Conservation (phyloP, 2,329 filamentous ascomycete genomes). For the Sporothrix humicola region DNA sequence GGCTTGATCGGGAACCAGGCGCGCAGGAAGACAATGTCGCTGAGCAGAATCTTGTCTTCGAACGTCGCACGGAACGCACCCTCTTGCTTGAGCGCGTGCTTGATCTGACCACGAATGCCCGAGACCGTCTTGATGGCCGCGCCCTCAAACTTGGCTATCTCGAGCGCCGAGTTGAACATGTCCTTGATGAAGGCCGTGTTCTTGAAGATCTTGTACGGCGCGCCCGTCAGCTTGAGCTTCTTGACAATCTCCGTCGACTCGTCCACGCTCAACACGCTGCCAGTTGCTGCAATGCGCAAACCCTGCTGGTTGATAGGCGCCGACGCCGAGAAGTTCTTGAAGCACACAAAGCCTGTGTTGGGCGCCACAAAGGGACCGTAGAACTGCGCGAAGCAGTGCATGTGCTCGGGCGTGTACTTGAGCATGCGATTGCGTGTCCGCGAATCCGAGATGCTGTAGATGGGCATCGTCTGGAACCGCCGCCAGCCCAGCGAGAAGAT, state of each 20-base stretch:
- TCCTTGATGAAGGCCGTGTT: conserved; percentile 99
- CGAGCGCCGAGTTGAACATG: conserved; percentile 92
- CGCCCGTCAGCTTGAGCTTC: conserved; percentile 79
- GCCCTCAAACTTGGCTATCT: conserved; percentile 98
- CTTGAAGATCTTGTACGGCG: conserved; percentile 96
- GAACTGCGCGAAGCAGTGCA: conserved; percentile 97
- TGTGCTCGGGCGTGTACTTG: conserved; percentile 98
- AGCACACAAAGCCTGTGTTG: conserved; percentile 93
- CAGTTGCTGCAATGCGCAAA: conserved; percentile 93
- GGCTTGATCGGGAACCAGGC: conserved; percentile 98
- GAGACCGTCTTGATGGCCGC: conserved; percentile 95
- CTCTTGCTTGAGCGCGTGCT: conserved; percentile 92
- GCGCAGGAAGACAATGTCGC: conserved; percentile 92
- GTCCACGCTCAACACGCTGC: conserved; percentile 91
- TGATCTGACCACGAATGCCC: conserved; percentile 95
- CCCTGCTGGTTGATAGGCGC: conserved; percentile 65
- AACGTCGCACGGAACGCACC: conserved; percentile 97
- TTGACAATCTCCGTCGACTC: conserved; percentile 98
- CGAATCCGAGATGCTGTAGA: conserved; percentile 95
- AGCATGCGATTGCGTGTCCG: conserved; percentile 95
- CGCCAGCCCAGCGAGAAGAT: conserved; percentile 98
- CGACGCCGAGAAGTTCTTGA: conserved; percentile 84
- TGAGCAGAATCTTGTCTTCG: conserved; percentile 97
- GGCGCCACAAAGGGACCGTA: conserved; percentile 94
- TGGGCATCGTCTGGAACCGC: conserved; percentile 87